Percentiles rank a stretch among this genome's conserved stretches.
These are phyloP conservation scores for Trapa incisa DNA, from an alignment of 345 rosid species.

Conservation along the genomic window DNA sequence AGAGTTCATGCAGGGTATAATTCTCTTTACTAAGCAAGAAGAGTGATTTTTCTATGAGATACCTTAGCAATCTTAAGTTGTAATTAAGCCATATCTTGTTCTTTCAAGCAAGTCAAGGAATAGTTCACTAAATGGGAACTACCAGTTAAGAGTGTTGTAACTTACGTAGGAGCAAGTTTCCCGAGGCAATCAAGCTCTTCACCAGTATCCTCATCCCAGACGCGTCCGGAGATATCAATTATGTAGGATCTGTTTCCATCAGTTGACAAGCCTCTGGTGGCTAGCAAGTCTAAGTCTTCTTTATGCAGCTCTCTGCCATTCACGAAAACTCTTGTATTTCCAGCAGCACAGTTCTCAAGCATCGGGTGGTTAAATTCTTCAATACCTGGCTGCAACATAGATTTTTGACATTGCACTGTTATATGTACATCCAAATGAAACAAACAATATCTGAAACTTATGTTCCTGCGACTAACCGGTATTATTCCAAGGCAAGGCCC, in stretches of 20 bases:
- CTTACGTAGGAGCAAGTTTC: constrained; percentile 95
- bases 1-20: too few species aligned
- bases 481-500: constrained; percentile 78
- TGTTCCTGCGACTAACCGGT: constrained; percentile 43
- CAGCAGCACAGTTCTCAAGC: constrained; percentile 68
- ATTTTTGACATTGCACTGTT: neutral
- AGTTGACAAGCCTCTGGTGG: constrained; percentile 59
- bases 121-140: neutral
- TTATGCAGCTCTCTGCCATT: constrained; percentile 89
- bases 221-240: constrained; percentile 70
- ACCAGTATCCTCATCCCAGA: constrained; percentile 70
- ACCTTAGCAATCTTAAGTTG: neutral
- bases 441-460: constrained; percentile 5
- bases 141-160: neutral
- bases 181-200: constrained; percentile 82
- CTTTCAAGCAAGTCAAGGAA: neutral
- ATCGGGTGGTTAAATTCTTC: constrained; percentile 73
- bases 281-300: constrained; percentile 65
- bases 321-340: constrained; percentile 65
- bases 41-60: neutral
- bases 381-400: constrained; percentile 57
- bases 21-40: too few species aligned
- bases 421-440: neutral
- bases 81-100: neutral
- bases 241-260: constrained; percentile 54